Evolutionary conservation across 306 rosid species (phyloP), one percentile per base, ranked within the genome.

Genomic region (Cicer chorassanicum): DNA sequence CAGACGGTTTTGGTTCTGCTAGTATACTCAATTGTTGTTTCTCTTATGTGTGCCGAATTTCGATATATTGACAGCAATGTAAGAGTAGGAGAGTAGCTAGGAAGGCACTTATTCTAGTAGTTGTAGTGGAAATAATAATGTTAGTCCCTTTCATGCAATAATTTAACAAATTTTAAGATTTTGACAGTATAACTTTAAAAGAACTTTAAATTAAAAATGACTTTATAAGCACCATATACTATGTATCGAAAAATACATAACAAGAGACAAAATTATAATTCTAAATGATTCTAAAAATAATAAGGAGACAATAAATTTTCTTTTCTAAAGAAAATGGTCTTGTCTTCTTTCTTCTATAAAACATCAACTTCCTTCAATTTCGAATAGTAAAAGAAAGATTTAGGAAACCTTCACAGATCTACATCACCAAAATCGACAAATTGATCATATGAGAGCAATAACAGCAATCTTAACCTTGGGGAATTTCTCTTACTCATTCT

Each of bases 401-500:
- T 48, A 15, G 14, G 61, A 56, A 72, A 70, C 78, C 44, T 75
- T 80, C 65, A 73, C 5, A 63, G 16, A 74, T 72, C 78, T 48
- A 73, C 72, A 74, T 65, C 74, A 68, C 70, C 48, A 68, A 62
- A 84, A 36, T 44, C 43, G 54, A 71, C 66, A 53, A 68, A 85
- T 12, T 11, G 61, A 76, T 54, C 78, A 48, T 40, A 44, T 8
- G 21, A 65, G 57, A 13, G 61, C 72, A 56, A 41, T 79, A 72
- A 59, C 44, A 50, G 73, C 63, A 64, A 66, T 45, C 66, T 78
- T 76, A 76, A 42, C 49, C 76, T 63, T 51, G 54, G 55, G 50
- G 66, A 50, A 42, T 63, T 79, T 56, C 9, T 68, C 76, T 85
- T 82, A 87, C 73, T 84, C 91, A 77, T 87, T 88, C 82, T 79